Evolutionary conservation across 805 yeast species (phyloP), one percentile per base, ranked within the genome.

Genomic region (Ogataea neopini): DNA sequence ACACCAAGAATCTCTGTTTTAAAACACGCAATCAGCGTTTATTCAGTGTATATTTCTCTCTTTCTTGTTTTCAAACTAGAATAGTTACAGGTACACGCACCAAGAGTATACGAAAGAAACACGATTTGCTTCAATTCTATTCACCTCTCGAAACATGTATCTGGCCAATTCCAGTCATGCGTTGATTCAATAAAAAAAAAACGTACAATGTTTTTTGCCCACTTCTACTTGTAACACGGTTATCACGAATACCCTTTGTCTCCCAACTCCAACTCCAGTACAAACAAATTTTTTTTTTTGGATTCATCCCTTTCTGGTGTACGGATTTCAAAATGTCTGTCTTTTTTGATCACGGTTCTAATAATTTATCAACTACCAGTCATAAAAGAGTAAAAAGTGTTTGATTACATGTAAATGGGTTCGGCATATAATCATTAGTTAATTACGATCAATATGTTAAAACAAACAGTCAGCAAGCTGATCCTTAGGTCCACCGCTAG

Each of bases 211-310:
- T n/a, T 6, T 34, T 34, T 36, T 36, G 20, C 40, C 28, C 29
- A 20, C 17, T 22, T 36, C 29, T 10, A 15, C 3, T 4, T 33
- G 6, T 20, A 39, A 39, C 42, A 39, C 42, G 33, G 34, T 26
- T 39, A 25, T 28, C 42, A 26, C 23, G 42, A 26, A 39, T 25
- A 33, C 42, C 42, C 33, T 39, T 39, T 26, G 13, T n/a, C n/a
- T 9, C 29, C 22, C n/a, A 8, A 6, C 32, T 38, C 22, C 30
- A 11, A 22, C 33, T 29, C 25, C 42, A 39, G 25, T 32, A 37
- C 19, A 22, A 7, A 22, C 25, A 22, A 22, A 22, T 6, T 6
- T 36, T 36, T 36, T 36, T 36, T 36, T 36, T 36, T 20, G 25
- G 8, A 5, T 8, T 22, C 25, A 22, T 22, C 29, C 40, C 17